Conservation (phyloP, 768 basidiomycete genomes). For the Dacryopinax spathularia region DNA sequence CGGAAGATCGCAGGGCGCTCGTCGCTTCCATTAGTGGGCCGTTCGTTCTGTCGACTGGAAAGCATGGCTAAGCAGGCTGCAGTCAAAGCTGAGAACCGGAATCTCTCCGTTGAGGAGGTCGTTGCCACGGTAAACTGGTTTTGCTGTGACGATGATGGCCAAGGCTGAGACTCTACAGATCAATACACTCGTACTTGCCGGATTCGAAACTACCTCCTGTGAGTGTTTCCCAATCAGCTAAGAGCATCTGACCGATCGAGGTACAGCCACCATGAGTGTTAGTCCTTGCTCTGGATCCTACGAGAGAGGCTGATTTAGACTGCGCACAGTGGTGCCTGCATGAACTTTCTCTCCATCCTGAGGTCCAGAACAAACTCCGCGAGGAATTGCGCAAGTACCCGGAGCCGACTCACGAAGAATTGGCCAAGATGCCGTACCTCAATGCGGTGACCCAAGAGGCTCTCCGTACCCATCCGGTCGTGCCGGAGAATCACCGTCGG, state of each 20-base stretch:
- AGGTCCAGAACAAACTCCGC: slow-evolving; percentile 44
- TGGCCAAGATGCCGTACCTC: slow-evolving; percentile 30
- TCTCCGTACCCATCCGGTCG: slow-evolving; percentile 44
- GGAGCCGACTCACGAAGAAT: slow-evolving; percentile 23
- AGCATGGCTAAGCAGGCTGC: background rate
- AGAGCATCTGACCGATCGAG: background rate
- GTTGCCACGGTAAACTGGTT: background rate
- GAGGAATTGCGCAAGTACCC: slow-evolving; percentile 35
- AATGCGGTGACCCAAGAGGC: slow-evolving; percentile 50
- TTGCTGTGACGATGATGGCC: background rate
- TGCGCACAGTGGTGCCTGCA: slow-evolving; percentile 43
- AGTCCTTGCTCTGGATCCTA: background rate
- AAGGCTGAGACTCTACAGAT: background rate
- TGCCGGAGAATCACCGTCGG: slow-evolving; percentile 47
- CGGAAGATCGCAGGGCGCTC: background rate
- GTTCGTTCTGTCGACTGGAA: too few relatives aligned
- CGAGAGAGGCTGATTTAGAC: background rate
- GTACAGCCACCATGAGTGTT: background rate
- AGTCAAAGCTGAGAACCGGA: background rate
- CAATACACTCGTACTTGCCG: background rate
- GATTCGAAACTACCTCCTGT: background rate
- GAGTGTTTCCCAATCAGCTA: background rate
- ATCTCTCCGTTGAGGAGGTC: background rate
- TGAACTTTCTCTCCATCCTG: slow-evolving; percentile 39
- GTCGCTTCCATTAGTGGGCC: background rate